Conservation (phyloP, 2,329 filamentous ascomycete genomes). For the Elsinoe ampelina region DNA sequence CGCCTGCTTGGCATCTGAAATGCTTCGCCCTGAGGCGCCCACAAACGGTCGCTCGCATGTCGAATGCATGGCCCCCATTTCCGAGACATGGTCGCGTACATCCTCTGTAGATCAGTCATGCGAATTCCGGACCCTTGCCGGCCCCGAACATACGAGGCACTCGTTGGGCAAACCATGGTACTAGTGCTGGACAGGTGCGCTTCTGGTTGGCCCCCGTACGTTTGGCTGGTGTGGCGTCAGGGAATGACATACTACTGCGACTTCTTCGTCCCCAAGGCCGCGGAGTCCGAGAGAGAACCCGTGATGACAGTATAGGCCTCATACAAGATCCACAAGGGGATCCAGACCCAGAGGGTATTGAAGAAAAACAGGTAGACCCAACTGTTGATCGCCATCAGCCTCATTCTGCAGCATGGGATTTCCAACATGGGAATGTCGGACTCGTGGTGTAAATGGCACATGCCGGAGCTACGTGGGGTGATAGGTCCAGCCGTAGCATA, state of each 20-base stretch:
- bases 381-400: constrained; percentile 19
- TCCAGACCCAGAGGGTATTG: constrained; percentile 54
- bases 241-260: not conserved
- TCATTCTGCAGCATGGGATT: not conserved
- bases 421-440: not conserved
- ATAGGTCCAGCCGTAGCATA: not conserved
- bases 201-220: not conserved
- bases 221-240: not conserved
- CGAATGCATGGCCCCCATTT: not conserved
- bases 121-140: not conserved
- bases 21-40: not conserved
- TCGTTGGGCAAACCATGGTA: constrained; percentile 1
- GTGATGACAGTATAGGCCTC: constrained; percentile 39
- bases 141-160: not conserved
- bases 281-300: constrained; percentile 16
- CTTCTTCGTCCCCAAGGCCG: not conserved
- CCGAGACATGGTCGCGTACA: not conserved
- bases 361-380: constrained; percentile 58
- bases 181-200: not conserved
- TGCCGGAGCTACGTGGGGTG: not conserved
- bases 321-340: constrained; percentile 49
- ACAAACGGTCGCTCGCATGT: not conserved
- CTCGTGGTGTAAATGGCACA: not conserved
- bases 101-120: too few species aligned
- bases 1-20: too few species aligned